Conservation (phyloP, 805 yeast genomes). For the Debaryomyces prosopidis region DNA sequence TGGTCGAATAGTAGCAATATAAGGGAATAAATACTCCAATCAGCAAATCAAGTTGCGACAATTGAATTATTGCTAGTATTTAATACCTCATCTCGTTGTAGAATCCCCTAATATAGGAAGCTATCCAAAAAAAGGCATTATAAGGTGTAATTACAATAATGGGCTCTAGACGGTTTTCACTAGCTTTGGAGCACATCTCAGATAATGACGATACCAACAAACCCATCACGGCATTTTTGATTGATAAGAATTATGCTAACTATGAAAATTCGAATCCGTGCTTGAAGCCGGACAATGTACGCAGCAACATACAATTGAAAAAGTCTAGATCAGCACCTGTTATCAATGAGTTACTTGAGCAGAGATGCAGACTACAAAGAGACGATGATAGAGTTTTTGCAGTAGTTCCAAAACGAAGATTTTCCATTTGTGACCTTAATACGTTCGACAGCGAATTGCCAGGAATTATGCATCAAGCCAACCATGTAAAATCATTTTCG, state of each 20-base stretch:
- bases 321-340: background rate
- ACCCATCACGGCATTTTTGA: background rate
- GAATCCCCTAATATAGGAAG: no score
- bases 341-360: background rate
- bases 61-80: no score
- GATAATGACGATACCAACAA: background rate
- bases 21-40: no score
- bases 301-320: background rate
- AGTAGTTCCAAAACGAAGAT: background rate
- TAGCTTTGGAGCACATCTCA: background rate
- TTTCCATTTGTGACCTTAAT: conserved; percentile 17
- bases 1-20: no score
- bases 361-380: background rate
- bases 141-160: background rate
- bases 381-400: background rate
- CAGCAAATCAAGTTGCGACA: no score
- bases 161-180: background rate
- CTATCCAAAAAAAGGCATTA: background rate
- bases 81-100: no score
- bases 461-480: background rate
- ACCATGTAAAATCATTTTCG: background rate
- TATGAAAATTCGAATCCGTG: background rate
- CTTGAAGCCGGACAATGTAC: background rate
- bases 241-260: background rate
- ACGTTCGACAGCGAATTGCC: conserved; percentile 9